Conservation (phyloP, 192 early-diverging fungal species). For the Coemansia sp. region DNA sequence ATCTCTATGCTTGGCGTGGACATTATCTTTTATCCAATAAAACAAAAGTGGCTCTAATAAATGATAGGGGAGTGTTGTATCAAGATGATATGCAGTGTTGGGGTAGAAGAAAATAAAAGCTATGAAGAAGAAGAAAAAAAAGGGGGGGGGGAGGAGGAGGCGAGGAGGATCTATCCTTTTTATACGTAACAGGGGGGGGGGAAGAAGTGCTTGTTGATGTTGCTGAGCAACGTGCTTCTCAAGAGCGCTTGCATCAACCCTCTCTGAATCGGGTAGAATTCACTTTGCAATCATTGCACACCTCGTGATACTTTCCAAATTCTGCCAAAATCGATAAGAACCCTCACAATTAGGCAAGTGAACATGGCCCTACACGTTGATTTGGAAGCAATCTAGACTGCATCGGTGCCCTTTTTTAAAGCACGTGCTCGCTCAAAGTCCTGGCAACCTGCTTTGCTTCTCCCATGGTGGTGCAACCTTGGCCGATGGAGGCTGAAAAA, state of each 20-base stretch:
- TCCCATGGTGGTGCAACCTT: background rate
- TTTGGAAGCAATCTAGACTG: background rate
- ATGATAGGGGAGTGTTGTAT: no score
- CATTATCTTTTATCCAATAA: no score
- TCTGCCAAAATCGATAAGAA: background rate
- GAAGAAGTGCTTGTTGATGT: background rate
- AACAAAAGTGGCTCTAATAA: no score
- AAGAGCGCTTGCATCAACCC: background rate
- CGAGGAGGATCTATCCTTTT: no score
- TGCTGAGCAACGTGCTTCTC: background rate
- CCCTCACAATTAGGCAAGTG: background rate
- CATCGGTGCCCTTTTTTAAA: background rate
- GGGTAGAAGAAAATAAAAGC: background rate
- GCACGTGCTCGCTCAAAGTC: background rate
- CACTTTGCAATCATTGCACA: background rate
- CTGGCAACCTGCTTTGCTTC: background rate
- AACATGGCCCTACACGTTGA: background rate
- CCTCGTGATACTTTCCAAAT: background rate
- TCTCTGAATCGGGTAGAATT: background rate
- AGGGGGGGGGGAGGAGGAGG: background rate
- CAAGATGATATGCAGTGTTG: no score
- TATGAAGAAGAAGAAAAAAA: background rate
- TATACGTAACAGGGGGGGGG: background rate
- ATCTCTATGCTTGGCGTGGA: background rate
- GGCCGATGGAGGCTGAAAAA: background rate